phyloP scores from a whole-genome alignment of 345 rosid genomes.

The Hevea brasiliensis region DNA sequence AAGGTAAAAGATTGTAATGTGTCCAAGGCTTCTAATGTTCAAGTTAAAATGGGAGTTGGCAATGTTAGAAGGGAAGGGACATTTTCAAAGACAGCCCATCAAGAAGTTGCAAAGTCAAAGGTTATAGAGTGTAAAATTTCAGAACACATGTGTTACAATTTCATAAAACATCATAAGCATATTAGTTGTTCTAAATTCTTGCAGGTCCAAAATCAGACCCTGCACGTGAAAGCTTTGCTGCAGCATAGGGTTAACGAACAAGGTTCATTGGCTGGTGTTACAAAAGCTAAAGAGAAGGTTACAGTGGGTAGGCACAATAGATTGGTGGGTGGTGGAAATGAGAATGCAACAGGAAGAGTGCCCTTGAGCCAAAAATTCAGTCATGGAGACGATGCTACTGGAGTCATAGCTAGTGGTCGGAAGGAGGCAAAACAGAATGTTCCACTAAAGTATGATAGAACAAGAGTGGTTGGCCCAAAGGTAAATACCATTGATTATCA shows the following conservation, averaged over 20 bases:
- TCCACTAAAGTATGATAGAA: slow-evolving; percentile 24
- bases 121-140: slow-evolving; percentile 25
- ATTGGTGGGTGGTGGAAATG: slow-evolving; percentile 38
- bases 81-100: slow-evolving; percentile 23
- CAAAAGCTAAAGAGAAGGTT: slow-evolving; percentile 25
- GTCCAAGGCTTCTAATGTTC: slow-evolving; percentile 23
- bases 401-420: slow-evolving; percentile 22
- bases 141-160: background rate
- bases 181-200: slow-evolving; percentile 8
- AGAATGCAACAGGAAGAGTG: slow-evolving; percentile 28
- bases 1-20: slow-evolving; percentile 22
- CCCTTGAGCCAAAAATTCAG: slow-evolving; percentile 20
- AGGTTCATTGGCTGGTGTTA: slow-evolving; percentile 11
- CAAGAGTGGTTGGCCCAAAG: slow-evolving; percentile 35
- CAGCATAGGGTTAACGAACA: slow-evolving; percentile 30
- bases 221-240: slow-evolving; percentile 24
- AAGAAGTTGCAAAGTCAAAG: slow-evolving; percentile 36
- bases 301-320: slow-evolving; percentile 14
- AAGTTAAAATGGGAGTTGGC: slow-evolving; percentile 10
- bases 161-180: background rate
- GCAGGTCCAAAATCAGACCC: slow-evolving; percentile 37
- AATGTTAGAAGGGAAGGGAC: slow-evolving; percentile 21
- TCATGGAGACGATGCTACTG: slow-evolving; percentile 23
- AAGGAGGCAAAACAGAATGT: slow-evolving; percentile 23
- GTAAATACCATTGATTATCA: slow-evolving; percentile 30